These are phyloP conservation scores for Panellus pusillus DNA, from an alignment of 768 basidiomycete species.

Conservation along the genomic window DNA sequence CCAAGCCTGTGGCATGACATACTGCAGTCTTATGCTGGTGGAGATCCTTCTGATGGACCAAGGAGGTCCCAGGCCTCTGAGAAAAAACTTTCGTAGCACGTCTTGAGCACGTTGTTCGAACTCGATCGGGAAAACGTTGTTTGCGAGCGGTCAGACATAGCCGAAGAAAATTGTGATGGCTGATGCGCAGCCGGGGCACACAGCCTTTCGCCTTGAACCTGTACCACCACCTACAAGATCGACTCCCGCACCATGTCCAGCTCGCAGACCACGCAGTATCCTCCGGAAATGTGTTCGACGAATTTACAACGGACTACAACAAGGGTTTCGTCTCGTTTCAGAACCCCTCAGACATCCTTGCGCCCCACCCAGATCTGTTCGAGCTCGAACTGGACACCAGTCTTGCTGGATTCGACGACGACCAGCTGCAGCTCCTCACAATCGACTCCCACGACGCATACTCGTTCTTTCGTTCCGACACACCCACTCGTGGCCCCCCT, in stretches of 20 bases:
- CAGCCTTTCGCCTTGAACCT: neutral
- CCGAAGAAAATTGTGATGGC: neutral
- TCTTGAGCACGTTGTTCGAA: too few relatives aligned
- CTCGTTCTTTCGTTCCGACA: slow-evolving; percentile 61
- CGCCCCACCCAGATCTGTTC: slow-evolving; percentile 80
- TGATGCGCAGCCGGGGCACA: neutral
- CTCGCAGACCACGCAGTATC: slow-evolving; percentile 19
- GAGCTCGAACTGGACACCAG: slow-evolving; percentile 77
- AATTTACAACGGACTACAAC: slow-evolving; percentile 24
- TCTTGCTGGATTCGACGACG: slow-evolving; percentile 66
- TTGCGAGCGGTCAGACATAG: neutral
- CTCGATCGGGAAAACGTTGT: neutral
- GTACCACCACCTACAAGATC: too few relatives aligned
- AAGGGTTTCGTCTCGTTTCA: slow-evolving; percentile 68
- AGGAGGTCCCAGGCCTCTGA: too few relatives aligned
- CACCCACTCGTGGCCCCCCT: slow-evolving; percentile 71
- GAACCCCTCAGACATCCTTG: slow-evolving; percentile 67
- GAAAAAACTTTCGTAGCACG: too few relatives aligned
- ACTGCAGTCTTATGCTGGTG: too few relatives aligned
- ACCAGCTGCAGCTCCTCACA: slow-evolving; percentile 60
- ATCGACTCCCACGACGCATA: slow-evolving; percentile 67
- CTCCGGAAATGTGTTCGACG: slow-evolving; percentile 13
- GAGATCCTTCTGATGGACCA: neutral
- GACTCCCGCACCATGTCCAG: slow-evolving; percentile 15
- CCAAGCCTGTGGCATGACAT: too few relatives aligned